Evolutionary conservation across 1,284 basidiomycete genomes (phyloP), one percentile per base, ranked within the genome.

Genomic region (Macrocystidia cucumis): DNA sequence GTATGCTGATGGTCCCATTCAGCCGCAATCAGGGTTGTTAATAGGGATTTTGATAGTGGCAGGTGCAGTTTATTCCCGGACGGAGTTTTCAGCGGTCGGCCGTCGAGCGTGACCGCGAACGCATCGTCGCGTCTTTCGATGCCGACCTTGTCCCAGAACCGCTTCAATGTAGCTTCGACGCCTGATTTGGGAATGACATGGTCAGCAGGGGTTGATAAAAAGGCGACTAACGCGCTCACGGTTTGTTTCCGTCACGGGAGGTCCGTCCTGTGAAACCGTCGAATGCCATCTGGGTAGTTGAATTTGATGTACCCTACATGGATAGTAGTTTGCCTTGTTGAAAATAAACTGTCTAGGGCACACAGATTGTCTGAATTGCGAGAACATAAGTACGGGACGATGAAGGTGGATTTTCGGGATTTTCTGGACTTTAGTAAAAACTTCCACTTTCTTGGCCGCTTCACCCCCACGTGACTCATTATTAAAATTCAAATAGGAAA

Each of bases 1-100:
- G 69, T 78, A 39, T 82, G 79, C 63, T 98, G 95, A 52, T 87
- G 89, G 54, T 96, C 90, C 95, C 95, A 98, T 63, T 98, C 95
- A 40, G 85, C 75, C 7, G 92, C 93, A 45, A 98, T 83, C 38
- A 97, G 69, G 1, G 85, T 69, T 1, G 95, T 92, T 12, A 88
- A 67, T 21, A 95, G 56, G 29, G 68, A 60, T 47, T 89, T 85
- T 39, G 78, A 66, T 24, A 63, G 57, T 0, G 92, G 92, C 11
- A 98, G 53, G 17, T 79, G 54, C 20, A 98, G 62, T 4, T 69
- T 69, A 23, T 80, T 75, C 4, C 93, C 92, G 0, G 67, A 72
- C 0, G 95, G 92, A 11, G 95, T 98, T 56, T 88, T 91, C 38
- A 98, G 69, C 0, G 86, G 66, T 17, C 91, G 77, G 42, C 77